Conservation (phyloP, 176 grass and related monocot species). For the Triticum timopheevii region DNA sequence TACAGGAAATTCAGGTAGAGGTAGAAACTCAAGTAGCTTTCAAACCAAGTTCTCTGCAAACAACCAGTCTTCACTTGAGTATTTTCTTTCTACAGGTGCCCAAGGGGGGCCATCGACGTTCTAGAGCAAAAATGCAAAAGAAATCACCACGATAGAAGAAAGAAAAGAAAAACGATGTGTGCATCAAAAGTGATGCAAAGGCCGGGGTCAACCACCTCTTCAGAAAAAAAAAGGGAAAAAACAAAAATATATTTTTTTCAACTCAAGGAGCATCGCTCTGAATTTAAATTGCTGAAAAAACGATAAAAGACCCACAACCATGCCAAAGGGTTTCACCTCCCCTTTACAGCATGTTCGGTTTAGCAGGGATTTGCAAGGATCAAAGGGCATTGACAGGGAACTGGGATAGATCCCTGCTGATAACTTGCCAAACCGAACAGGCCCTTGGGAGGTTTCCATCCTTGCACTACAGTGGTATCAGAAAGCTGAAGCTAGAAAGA, state of each 20-base stretch:
- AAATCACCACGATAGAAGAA: slow-evolving; percentile 42
- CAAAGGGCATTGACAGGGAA: background rate
- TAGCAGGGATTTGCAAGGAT: background rate
- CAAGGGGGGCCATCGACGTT: slow-evolving; percentile 30
- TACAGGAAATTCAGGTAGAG: slow-evolving; percentile 61
- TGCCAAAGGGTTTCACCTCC: background rate
- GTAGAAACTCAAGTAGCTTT: background rate
- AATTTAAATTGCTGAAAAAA: background rate
- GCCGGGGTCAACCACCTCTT: no score
- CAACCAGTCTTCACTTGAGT: background rate
- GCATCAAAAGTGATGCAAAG: no score
- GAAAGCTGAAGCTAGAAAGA: background rate
- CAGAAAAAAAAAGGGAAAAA: no score
- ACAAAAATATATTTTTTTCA: no score
- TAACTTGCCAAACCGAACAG: no score
- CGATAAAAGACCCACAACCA: background rate
- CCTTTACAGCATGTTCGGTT: background rate
- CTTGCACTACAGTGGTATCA: background rate
- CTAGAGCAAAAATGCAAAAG: slow-evolving; percentile 56
- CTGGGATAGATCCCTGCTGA: background rate
- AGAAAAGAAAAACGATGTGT: no score
- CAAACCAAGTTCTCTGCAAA: background rate
- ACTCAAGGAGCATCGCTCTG: no score
- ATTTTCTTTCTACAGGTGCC: slow-evolving; percentile 36
- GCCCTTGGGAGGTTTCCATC: background rate